Conservation (phyloP, 163 green algal genomes). For the Volvox carteri region DNA sequence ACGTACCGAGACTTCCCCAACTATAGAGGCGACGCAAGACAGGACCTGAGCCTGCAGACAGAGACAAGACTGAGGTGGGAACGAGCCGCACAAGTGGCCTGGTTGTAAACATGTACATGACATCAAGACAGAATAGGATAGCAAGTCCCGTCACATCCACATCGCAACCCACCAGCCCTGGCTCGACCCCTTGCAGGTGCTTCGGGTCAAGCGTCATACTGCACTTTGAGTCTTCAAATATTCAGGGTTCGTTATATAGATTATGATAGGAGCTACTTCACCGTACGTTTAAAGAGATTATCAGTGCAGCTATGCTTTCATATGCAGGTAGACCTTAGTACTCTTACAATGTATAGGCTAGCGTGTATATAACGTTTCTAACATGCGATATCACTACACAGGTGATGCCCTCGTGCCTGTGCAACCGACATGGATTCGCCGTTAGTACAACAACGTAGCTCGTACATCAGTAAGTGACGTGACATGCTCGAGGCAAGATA, state of each 20-base stretch:
- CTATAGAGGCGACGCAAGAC: conserved; percentile 38
- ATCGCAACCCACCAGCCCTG: conserved; percentile 30
- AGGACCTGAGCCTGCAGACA: conserved; percentile 24
- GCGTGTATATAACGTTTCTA: not conserved
- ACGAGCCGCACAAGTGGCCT: too few relatives aligned
- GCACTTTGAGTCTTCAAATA: not conserved
- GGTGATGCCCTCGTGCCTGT: not conserved
- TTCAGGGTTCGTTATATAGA: too few relatives aligned
- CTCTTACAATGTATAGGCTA: not conserved
- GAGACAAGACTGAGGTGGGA: too few relatives aligned
- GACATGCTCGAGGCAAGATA: not conserved
- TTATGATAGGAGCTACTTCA: too few relatives aligned
- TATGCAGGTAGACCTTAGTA: not conserved
- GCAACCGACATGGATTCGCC: not conserved
- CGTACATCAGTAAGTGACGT: not conserved
- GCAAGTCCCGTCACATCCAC: too few relatives aligned
- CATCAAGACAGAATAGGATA: too few relatives aligned
- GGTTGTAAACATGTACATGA: too few relatives aligned
- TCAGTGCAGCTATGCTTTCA: not conserved
- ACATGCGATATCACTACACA: not conserved
- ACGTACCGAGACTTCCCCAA: conserved; percentile 47
- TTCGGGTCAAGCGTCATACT: conserved; percentile 33
- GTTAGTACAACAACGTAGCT: not conserved
- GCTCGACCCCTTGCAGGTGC: conserved; percentile 3
- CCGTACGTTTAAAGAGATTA: too few relatives aligned